These are phyloP conservation scores for Mrakia frigida DNA, from an alignment of 768 basidiomycete genomes.

Conservation along the genomic window DNA sequence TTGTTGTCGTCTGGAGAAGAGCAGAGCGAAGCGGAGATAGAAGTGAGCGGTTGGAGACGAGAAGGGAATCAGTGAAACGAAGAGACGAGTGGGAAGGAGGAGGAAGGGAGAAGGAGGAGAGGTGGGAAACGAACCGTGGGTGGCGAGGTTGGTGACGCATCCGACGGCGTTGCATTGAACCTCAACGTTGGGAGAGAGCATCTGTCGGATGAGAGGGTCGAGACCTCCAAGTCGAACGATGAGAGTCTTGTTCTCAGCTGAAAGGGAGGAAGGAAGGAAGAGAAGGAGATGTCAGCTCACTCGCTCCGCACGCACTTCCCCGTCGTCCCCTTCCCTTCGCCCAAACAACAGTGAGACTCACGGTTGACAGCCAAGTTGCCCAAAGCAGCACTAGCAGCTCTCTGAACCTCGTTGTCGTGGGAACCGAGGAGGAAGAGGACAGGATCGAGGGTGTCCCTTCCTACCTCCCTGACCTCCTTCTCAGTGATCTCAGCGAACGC, in stretches of 20 bases:
- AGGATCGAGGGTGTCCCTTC: conserved; percentile 93
- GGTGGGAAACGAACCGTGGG: conserved; percentile 64
- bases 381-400: conserved; percentile 93
- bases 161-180: conserved; percentile 99
- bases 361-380: conserved; percentile 98
- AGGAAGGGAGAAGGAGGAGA: not conserved
- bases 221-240: conserved; percentile 97
- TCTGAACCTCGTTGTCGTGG: conserved; percentile 97
- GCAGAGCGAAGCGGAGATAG: not conserved
- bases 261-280: not conserved
- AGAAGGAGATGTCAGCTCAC: not conserved
- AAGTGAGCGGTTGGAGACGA: not conserved
- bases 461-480: conserved; percentile 96
- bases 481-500: conserved; percentile 99
- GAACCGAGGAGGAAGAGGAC: conserved; percentile 94
- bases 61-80: not conserved
- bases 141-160: conserved; percentile 96
- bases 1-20: conserved; percentile 86
- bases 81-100: no score
- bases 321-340: not conserved
- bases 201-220: conserved; percentile 95
- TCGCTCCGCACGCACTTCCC: not conserved
- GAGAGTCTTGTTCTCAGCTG: conserved; percentile 97
- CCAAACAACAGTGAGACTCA: conserved; percentile 49
- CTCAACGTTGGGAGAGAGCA: conserved; percentile 95